A percentile compares a stretch with the other conserved stretches of the same genome.
Evolutionary conservation across 495 filamentous ascomycete species (phyloP).

Genomic region (Neurospora africana): DNA sequence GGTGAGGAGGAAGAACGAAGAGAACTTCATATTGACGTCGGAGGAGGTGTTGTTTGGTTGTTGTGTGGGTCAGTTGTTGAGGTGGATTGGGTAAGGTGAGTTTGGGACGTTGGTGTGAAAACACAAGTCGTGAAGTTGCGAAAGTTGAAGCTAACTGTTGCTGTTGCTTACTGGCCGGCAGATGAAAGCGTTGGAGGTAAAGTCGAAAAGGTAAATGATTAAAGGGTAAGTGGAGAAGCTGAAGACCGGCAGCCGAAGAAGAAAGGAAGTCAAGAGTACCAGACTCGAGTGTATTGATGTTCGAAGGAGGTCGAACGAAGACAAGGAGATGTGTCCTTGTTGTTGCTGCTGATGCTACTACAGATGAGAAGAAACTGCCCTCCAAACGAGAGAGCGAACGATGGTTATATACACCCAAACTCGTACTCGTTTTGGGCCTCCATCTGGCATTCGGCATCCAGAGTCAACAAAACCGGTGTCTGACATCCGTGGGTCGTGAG

Average conservation of each 20-base stretch:
- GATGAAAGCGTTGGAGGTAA: background rate
- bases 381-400: background rate
- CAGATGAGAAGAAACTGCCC: background rate
- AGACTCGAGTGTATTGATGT: background rate
- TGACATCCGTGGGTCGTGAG: background rate
- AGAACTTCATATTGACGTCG: background rate
- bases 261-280: background rate
- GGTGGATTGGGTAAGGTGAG: background rate
- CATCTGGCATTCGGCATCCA: background rate
- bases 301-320: background rate
- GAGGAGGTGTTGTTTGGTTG: background rate
- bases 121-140: background rate
- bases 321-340: background rate
- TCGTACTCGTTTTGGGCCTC: background rate
- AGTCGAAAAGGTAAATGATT: background rate
- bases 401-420: background rate
- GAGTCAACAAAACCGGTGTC: background rate
- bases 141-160: background rate
- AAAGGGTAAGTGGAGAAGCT: background rate
- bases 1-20: background rate
- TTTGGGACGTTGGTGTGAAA: background rate
- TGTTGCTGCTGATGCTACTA: background rate
- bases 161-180: background rate
- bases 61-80: background rate
- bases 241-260: background rate